A percentile compares a stretch with the other conserved stretches of the same genome.
These are phyloP conservation scores for Tetrapisispora nanseiensis DNA, from an alignment of 805 yeast genomes.

Conservation along the genomic window DNA sequence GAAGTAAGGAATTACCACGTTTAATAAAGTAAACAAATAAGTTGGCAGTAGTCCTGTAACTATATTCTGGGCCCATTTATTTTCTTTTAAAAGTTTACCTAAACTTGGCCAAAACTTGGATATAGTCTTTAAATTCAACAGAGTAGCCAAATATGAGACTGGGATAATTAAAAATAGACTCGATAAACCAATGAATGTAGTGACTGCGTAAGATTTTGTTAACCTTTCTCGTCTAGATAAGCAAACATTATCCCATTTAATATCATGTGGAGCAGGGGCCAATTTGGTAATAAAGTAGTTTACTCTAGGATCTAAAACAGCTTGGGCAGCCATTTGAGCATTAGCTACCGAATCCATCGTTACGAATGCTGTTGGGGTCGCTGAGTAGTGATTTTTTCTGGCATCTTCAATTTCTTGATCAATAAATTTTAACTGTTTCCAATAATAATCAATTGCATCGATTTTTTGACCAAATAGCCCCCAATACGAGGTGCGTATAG, in stretches of 20 bases:
- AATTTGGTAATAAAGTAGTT: constrained; percentile 69
- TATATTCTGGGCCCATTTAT: constrained; percentile 63
- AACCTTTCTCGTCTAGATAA: constrained; percentile 66
- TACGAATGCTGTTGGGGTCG: constrained; percentile 86
- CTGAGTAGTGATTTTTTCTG: constrained; percentile 58
- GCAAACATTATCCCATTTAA: constrained; percentile 86
- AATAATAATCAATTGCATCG: constrained; percentile 74
- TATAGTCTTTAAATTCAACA: constrained; percentile 70
- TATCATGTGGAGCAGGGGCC: constrained; percentile 96
- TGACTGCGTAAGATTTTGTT: constrained; percentile 37
- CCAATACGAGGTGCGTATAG: constrained; percentile 45
- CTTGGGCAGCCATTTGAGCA: constrained; percentile 95
- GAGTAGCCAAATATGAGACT: constrained; percentile 73
- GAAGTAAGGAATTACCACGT: constrained; percentile 72
- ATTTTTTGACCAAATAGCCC: constrained; percentile 60
- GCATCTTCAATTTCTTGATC: constrained; percentile 64
- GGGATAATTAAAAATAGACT: constrained; percentile 74
- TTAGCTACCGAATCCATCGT: constrained; percentile 93
- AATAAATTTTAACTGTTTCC: constrained; percentile 53
- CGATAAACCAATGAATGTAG: constrained; percentile 34
- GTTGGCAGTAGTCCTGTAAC: constrained; percentile 90
- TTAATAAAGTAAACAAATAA: constrained; percentile 76
- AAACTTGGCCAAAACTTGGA: constrained; percentile 73
- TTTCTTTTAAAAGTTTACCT: constrained; percentile 54
- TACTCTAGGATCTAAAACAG: constrained; percentile 83